Base-by-base conservation (phyloP, 805 yeast genomes). In the Barnettozyma californica region DNA sequence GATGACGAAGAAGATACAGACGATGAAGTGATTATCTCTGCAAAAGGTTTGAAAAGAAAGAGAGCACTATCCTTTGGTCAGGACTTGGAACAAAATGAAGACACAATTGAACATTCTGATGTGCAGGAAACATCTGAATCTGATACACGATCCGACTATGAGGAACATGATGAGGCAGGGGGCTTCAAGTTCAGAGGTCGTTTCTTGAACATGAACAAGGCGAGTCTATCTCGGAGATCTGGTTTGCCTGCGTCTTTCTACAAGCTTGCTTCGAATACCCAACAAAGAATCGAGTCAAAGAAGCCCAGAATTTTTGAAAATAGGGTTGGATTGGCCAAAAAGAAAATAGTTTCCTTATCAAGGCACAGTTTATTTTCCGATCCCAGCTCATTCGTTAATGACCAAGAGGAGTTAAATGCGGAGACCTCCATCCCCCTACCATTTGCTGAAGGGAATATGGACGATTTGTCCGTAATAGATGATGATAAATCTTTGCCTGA, bases 261-360 rank as follows among this genome's bases (percentile, higher is more conserved):
- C 34, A 40, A 40, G 4, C 41, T 38, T 5, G 26, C 16, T 26
- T 5, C 13, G 41, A 18, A 11, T 13, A 4, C 9, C 11, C 13
- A 20, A 38, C 13, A 13, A 5, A 38, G 21, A 23, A 20, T 7
- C 27, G 18, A n/a, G n/a, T 29, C 34, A 46, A 48, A 48, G 29
- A 51, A 44, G n/a, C 9, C 42, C 6, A 43, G 35, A 10, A 19
- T 40, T 38, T 23, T 10, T 21, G 41, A 38, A 8, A 40, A 47
- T 5, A 50, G 58, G 11, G 40, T 46, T 41, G 65, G 65, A 7
- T 48, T 59, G 14, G 65, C 65, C 2, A 53, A 49, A 29, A 53
- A 49, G 45, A 58, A 56, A 41, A 31, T 33, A n/a, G 20, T 41
- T 23, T 16, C 41, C 10, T 4, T 29, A 9, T 38, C 41, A 23